A percentile compares a stretch with the other conserved stretches of the same genome.
These are phyloP conservation scores for Mortierella antarctica DNA, from an alignment of 192 early-diverging fungal species.

Conservation along the genomic window DNA sequence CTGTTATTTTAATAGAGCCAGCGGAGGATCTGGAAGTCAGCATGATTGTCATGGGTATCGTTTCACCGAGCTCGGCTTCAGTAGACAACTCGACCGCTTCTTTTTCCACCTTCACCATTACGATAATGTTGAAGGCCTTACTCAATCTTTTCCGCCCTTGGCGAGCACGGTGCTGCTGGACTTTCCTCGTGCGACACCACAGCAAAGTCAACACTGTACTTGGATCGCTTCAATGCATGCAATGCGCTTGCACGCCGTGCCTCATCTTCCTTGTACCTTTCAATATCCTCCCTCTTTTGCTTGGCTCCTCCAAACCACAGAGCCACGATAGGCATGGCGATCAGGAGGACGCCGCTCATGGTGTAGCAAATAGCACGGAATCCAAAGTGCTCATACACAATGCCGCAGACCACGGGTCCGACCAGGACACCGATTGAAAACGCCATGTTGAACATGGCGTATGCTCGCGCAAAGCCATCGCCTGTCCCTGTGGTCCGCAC, in stretches of 20 bases:
- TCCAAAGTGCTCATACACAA: constrained; percentile 64
- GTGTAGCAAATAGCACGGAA: constrained; percentile 41
- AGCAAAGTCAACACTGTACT: constrained; percentile 30
- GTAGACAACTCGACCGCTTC: too few species aligned
- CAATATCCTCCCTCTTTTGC: constrained; percentile 22
- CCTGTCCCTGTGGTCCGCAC: constrained; percentile 70
- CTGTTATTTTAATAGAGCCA: too few species aligned
- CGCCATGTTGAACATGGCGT: constrained; percentile 82
- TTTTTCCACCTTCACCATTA: too few species aligned
- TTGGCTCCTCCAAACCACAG: constrained; percentile 27
- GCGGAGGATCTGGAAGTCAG: too few species aligned
- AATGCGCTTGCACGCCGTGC: background rate
- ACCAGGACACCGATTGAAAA: constrained; percentile 79
- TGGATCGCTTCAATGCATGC: constrained; percentile 4
- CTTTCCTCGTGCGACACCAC: background rate
- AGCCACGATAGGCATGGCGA: constrained; percentile 10
- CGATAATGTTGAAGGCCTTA: too few species aligned
- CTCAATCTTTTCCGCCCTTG: background rate
- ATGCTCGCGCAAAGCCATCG: constrained; percentile 67
- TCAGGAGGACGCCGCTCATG: constrained; percentile 23
- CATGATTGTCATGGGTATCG: too few species aligned
- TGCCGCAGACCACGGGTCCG: constrained; percentile 73
- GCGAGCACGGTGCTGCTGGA: background rate
- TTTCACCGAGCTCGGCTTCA: too few species aligned
- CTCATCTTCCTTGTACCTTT: constrained; percentile 39